These are phyloP conservation scores for Verticillium alfalfae DNA, from an alignment of 2,329 filamentous ascomycete genomes.

Conservation along the genomic window DNA sequence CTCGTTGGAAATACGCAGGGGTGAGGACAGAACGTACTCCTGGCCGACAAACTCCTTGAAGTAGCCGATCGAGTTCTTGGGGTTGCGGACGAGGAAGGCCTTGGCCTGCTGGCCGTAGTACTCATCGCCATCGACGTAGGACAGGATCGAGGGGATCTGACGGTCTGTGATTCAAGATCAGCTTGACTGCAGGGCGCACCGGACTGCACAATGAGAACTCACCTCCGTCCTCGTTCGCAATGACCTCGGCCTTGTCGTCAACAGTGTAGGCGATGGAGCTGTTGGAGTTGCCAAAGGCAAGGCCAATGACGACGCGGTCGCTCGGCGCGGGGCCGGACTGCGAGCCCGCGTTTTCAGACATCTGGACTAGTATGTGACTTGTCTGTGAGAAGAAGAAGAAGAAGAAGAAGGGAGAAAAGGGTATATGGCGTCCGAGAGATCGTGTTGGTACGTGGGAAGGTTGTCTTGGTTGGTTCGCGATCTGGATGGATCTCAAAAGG, in stretches of 20 bases:
- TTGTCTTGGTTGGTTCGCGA: neutral
- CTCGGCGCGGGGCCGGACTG: slow-evolving; percentile 44
- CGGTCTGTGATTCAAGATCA: slow-evolving; percentile 57
- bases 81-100: slow-evolving; percentile 85
- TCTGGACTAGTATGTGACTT: slow-evolving; percentile 15
- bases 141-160: slow-evolving; percentile 91
- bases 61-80: slow-evolving; percentile 87
- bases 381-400: neutral
- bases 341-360: slow-evolving; percentile 40
- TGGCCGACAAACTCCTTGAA: slow-evolving; percentile 95
- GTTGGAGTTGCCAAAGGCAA: slow-evolving; percentile 97
- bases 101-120: slow-evolving; percentile 96
- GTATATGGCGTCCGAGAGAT: neutral
- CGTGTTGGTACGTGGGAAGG: neutral
- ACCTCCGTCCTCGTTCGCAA: slow-evolving; percentile 97
- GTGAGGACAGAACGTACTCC: slow-evolving; percentile 54
- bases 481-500: neutral
- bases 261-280: slow-evolving; percentile 91
- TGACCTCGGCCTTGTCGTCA: slow-evolving; percentile 94
- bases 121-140: slow-evolving; percentile 93
- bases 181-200: neutral
- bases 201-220: slow-evolving; percentile 34
- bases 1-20: neutral
- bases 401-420: slow-evolving; percentile 1
- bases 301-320: slow-evolving; percentile 75